Base-by-base conservation (phyloP, 345 rosid genomes). In the Cardamine chenopodiifolia region DNA sequence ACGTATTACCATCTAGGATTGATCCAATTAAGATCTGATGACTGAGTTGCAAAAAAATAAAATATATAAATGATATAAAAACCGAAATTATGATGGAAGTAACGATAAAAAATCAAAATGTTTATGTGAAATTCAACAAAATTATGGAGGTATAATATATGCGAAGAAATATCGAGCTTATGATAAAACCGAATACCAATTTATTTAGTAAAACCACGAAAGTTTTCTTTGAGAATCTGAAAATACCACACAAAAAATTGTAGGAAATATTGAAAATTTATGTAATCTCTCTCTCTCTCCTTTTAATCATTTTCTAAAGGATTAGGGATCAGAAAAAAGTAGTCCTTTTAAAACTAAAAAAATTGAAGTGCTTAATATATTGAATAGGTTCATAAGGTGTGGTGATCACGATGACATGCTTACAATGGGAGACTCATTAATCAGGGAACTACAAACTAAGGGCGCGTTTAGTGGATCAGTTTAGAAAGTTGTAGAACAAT, bases 401-500 rank as follows among this genome's bases (percentile, higher is more conserved):
- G 64, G 66, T 62, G 44, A 63, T 70, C 60, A 55, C 28, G 49
- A 32, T 58, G 78, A 45, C 32, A 62, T 69, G 49, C 58, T 42
- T 76, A 62, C 79, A 52, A 69, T 56, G 66, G 60, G 66, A 62
- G 52, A 54, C 18, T 70, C 44, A 53, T 55, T 32, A 76, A 70
- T 76, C 80, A 70, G 66, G 64, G 47, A 45, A 70, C 64, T 69
- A 62, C 9, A 55, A 62, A 70, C 75, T 62, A 76, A 70, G 50
- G 52, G 80, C 78, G 55, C 4, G 7, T 66, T 73, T 73, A 63
- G 56, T 29, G 28, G n/a, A 45, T 63, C 18, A 14, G 75, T 32
- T 62, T 40, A 54, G 20, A 45, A 77, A 70, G 80, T 70, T 70
- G 76, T 70, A 70, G 71, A 76, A n/a, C 61, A 47, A 45, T 63